phyloP scores from a whole-genome alignment of 805 yeast species.

The Candida coquimbonensis region DNA sequence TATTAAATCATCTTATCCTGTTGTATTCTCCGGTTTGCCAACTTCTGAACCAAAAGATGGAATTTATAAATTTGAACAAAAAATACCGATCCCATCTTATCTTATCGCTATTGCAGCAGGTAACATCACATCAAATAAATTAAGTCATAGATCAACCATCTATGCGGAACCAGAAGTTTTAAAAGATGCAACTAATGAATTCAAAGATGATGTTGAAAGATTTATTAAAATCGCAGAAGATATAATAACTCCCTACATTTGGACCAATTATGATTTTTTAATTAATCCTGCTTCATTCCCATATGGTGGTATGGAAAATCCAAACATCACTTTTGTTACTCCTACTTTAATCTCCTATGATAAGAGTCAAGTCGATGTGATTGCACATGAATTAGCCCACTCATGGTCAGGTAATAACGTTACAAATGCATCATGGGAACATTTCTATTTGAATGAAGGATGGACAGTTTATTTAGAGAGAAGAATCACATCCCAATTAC shows the following conservation, averaged over 20 bases:
- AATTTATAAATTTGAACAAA: slow-evolving; percentile 54
- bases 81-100: slow-evolving; percentile 81
- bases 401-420: slow-evolving; percentile 91
- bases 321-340: slow-evolving; percentile 84
- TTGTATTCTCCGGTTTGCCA: slow-evolving; percentile 64
- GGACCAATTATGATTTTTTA: slow-evolving; percentile 77
- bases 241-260: slow-evolving; percentile 71
- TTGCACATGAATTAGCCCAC: slow-evolving; percentile 91
- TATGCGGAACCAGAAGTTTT: slow-evolving; percentile 70
- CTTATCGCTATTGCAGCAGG: slow-evolving; percentile 83
- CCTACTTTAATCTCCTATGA: slow-evolving; percentile 85
- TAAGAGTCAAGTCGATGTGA: slow-evolving; percentile 77
- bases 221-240: slow-evolving; percentile 75
- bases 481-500: slow-evolving; percentile 42
- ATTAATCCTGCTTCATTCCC: slow-evolving; percentile 75
- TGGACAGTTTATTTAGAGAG: slow-evolving; percentile 93
- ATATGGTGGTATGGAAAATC: slow-evolving; percentile 94
- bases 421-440: slow-evolving; percentile 88
- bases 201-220: slow-evolving; percentile 71
- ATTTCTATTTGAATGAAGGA: slow-evolving; percentile 92
- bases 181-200: slow-evolving; percentile 68
- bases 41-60: slow-evolving; percentile 9
- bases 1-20: slow-evolving; percentile 59
- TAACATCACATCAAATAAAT: slow-evolving; percentile 53
- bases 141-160: slow-evolving; percentile 84